Evolutionary conservation across 1,284 basidiomycete genomes (phyloP).

Genomic region (Ceratorhiza oryzae-sativae): DNA sequence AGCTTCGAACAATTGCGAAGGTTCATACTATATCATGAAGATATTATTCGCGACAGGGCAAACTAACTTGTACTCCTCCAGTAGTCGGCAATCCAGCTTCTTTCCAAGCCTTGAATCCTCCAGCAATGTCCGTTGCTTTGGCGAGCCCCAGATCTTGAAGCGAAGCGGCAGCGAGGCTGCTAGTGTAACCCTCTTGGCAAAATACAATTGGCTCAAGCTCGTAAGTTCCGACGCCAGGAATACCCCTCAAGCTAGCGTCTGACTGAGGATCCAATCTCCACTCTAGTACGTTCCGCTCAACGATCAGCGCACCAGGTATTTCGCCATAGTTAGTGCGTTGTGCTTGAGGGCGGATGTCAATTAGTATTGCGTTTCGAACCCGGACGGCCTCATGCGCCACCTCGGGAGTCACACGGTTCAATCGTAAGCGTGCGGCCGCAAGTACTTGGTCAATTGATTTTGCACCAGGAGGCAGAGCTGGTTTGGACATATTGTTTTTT

Average conservation of each 20-base stretch:
- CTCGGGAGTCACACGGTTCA: conserved; percentile 67
- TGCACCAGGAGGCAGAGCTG: conserved; percentile 66
- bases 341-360: conserved; percentile 72
- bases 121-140: conserved; percentile 75
- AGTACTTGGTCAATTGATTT: conserved; percentile 63
- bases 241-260: conserved; percentile 55
- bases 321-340: conserved; percentile 63
- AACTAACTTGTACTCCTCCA: background rate
- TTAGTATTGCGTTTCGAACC: conserved; percentile 64
- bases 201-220: conserved; percentile 73
- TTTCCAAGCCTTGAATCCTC: conserved; percentile 74
- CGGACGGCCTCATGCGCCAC: conserved; percentile 67
- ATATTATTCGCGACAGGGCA: too few relatives aligned
- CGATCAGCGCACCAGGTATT: conserved; percentile 67
- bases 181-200: conserved; percentile 72
- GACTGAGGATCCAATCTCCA: conserved; percentile 75
- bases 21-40: too few relatives aligned
- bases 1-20: too few relatives aligned
- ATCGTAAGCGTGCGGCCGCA: conserved; percentile 61
- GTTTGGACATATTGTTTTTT: background rate
- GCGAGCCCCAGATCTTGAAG: conserved; percentile 70
- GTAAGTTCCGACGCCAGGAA: conserved; percentile 65
- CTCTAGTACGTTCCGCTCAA: conserved; percentile 76
- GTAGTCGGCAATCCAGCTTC: conserved; percentile 62
- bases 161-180: conserved; percentile 70